Evolutionary conservation across 495 filamentous ascomycete genomes (phyloP), one percentile per base, ranked within the genome.

Genomic region (Xylaria sp.): DNA sequence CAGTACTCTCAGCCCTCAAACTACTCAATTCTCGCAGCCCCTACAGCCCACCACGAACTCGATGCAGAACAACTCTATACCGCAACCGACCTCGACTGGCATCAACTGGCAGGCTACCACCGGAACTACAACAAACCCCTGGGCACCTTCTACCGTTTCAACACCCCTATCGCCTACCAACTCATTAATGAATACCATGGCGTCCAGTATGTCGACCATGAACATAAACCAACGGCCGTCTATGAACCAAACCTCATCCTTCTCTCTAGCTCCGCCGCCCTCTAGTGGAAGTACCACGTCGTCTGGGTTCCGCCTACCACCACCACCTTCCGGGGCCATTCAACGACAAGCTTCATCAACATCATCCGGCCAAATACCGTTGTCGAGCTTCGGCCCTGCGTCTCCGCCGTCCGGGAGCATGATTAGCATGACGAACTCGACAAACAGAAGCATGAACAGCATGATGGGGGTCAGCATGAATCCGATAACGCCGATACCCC

Each of bases 21-120:
- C 82, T 14, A 87, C 87, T 6, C 86, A 88, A 70, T 88, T 81
- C 71, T 87, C 86, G 6, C 83, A 88, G 52, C 87, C 86, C 0
- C 66, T 88, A 17, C 86, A 88, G 59, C 82, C 83, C 3, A 68
- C 68, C 19, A 21, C 58, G 2, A 46, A 58, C 12, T 12, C 67
- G 6, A 72, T 31, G 48, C 71, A 73, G 41, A 24, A 58, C 3
- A 57, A 11, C 24, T 33, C 67, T 9, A 53, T 71, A 12, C n/a
- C n/a, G 17, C 73, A 72, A 29, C 75, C 69, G 21, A 66, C 29
- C 11, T 68, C 77, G 59, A 67, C 71, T 1, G 41, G 69, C 3
- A 70, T 81, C 52, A 80, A 77, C 73, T 85, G 83, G 83, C 75
- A 77, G 19, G 59, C 76, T 5, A 58, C 79, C 14, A 35, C 78